Evolutionary conservation across 768 basidiomycete genomes (phyloP).

Genomic region (button mushroom (Agaricus bisporus)): DNA sequence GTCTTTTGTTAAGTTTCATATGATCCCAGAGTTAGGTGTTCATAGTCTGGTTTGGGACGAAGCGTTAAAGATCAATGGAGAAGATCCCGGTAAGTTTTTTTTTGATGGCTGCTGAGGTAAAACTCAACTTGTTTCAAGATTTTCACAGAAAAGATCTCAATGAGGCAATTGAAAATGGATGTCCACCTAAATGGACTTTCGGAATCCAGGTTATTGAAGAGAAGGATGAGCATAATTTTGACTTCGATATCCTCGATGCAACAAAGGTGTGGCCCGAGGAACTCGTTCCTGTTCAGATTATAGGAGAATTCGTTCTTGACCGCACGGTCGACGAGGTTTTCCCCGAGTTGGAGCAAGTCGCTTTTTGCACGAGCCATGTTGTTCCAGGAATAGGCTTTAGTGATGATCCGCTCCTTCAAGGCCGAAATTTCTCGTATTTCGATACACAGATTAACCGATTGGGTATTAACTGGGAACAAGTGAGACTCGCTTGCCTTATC

Average conservation of each 20-base stretch:
- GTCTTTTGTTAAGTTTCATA: slow-evolving; percentile 87
- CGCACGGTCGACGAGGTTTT: slow-evolving; percentile 71
- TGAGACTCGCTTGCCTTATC: slow-evolving; percentile 17
- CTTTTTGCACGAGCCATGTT: slow-evolving; percentile 75
- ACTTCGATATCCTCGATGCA: slow-evolving; percentile 83
- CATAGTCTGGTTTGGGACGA: slow-evolving; percentile 89
- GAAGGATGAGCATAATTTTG: slow-evolving; percentile 71
- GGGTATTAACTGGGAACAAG: slow-evolving; percentile 75
- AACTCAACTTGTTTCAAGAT: slow-evolving; percentile 31
- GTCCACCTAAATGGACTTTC: slow-evolving; percentile 73
- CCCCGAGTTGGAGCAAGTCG: slow-evolving; percentile 83
- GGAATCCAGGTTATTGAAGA: slow-evolving; percentile 70
- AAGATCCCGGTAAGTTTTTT: slow-evolving; percentile 65
- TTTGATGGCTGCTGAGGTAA: not conserved
- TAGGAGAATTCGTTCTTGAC: slow-evolving; percentile 70
- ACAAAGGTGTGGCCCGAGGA: slow-evolving; percentile 88
- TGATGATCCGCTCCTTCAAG: slow-evolving; percentile 74
- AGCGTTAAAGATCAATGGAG: slow-evolving; percentile 73
- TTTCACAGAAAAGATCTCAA: slow-evolving; percentile 84
- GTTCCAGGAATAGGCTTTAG: slow-evolving; percentile 68
- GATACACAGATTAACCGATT: slow-evolving; percentile 81
- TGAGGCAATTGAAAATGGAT: slow-evolving; percentile 73
- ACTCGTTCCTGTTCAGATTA: slow-evolving; percentile 65
- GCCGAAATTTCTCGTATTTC: slow-evolving; percentile 82
- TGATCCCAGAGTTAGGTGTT: slow-evolving; percentile 74